Base-by-base conservation (phyloP, 768 basidiomycete species). In the Mycena galopus region DNA sequence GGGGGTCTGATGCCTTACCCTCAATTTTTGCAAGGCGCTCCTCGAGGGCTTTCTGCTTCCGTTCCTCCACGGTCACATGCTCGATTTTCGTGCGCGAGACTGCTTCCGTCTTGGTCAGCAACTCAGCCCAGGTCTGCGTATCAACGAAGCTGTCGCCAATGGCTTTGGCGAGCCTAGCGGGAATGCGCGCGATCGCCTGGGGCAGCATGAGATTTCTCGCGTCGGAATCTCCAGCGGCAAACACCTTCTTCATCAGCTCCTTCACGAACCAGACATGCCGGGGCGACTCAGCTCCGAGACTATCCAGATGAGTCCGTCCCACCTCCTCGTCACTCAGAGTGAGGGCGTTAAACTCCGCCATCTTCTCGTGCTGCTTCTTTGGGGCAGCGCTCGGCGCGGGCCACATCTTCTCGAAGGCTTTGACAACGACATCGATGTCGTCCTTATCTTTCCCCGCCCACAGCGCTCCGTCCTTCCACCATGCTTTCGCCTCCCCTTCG, bases 321-420 rank as follows among this genome's bases (percentile, higher is more conserved):
- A 63, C 61, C 10, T 63, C 61, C 61, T 47, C 47, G 44, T 63
- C 61, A 2, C 5, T 50, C 44, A 63, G 30, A 12, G 44, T 50
- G 19, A 63, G 19, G 8, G 19, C 29, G 10, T 12, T 25, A 33
- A 63, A 63, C 61, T 63, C 61, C 29, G 42, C 29, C 61, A 63
- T 63, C 44, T 32, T 30, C 61, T 63, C 44, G 44, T 63, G 61
- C 61, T 47, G 61, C 61, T 63, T 63, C 21, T 63, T 63, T 2
- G 42, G 29, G 9, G 47, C 7, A 9, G 61, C 47, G 44, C 47
- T 35, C 42, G 61, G 61, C 2, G 44, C 47, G 2, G 61, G 61
- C 61, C 61, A 51, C 32, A 23, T 63, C 30, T n/a, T 33, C 30
- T 63, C 61, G 19, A 63, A 63, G 21, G 16, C 60, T 1, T 32